Conservation (phyloP, 31 red algal genomes). For the Endocladia muricata region DNA sequence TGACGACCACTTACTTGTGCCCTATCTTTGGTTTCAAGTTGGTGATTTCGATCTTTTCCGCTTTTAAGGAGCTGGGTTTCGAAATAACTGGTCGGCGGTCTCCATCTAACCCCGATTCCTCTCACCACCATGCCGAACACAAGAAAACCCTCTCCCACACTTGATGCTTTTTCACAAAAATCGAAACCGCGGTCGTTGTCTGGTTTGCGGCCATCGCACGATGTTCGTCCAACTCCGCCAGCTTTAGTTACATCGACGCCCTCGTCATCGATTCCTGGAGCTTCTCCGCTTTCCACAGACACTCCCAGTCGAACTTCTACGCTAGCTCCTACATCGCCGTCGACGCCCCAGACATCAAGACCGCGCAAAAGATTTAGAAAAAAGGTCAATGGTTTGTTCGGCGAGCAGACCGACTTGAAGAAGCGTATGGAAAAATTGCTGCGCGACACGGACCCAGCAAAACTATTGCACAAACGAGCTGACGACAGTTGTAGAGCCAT, state of each 20-base stretch:
- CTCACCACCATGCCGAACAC: no score
- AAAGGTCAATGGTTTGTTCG: slow-evolving; percentile 50
- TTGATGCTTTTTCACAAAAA: no score
- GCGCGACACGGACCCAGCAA: slow-evolving; percentile 8
- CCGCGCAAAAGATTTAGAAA: slow-evolving; percentile 58
- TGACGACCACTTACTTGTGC: no score
- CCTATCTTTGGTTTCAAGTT: no score
- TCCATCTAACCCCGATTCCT: no score
- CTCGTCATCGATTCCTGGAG: not conserved
- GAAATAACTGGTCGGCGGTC: no score
- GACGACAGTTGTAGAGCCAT: no score
- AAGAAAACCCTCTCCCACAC: no score
- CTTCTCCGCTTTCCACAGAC: not conserved
- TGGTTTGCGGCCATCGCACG: not conserved
- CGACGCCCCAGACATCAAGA: not conserved
- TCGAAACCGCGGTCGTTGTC: no score
- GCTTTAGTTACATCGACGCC: not conserved
- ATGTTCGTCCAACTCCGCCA: not conserved
- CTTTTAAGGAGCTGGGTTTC: no score
- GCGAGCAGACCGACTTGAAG: slow-evolving; percentile 46
- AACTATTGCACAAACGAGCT: slow-evolving; percentile 3
- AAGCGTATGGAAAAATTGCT: slow-evolving; percentile 31
- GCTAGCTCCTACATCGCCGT: not conserved
- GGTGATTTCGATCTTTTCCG: no score
- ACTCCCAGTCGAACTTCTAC: not conserved